These are phyloP conservation scores for Calonectria naviculata DNA, from an alignment of 2,329 filamentous ascomycete genomes.

Conservation along the genomic window DNA sequence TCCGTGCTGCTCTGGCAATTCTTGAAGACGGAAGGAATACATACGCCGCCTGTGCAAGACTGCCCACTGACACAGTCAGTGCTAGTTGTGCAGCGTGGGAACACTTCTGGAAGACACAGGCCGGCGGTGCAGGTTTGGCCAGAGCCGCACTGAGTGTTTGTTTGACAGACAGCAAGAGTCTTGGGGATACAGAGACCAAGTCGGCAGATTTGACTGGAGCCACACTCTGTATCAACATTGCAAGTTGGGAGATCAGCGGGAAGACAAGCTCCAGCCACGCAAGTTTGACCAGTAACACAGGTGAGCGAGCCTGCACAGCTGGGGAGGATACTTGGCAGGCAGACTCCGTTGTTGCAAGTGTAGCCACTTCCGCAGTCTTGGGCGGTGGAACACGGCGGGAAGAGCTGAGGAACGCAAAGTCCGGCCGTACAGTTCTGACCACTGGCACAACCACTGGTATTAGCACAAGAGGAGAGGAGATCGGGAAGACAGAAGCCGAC, in stretches of 20 bases:
- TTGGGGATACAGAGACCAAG: constrained; percentile 16
- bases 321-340: background rate
- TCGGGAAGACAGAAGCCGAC: constrained; percentile 11
- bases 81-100: constrained; percentile 4
- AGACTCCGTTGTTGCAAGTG: constrained; percentile 8
- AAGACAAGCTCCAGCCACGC: constrained; percentile 7
- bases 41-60: constrained; percentile 9
- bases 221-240: background rate
- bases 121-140: constrained; percentile 7
- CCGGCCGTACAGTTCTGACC: constrained; percentile 14
- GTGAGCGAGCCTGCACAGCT: background rate
- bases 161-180: background rate
- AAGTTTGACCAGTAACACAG: constrained; percentile 2
- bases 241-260: constrained; percentile 3
- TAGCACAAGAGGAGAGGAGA: background rate
- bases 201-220: constrained; percentile 18
- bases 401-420: constrained; percentile 11
- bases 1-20: background rate
- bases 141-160: background rate
- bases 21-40: background rate
- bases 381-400: background rate
- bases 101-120: constrained; percentile 11
- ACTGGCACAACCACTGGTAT: background rate
- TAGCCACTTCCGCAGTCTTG: constrained; percentile 3
- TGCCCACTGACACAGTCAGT: constrained; percentile 9